Base-by-base conservation (phyloP, 78 protist genomes). In the Creolimax fragrantissima region DNA sequence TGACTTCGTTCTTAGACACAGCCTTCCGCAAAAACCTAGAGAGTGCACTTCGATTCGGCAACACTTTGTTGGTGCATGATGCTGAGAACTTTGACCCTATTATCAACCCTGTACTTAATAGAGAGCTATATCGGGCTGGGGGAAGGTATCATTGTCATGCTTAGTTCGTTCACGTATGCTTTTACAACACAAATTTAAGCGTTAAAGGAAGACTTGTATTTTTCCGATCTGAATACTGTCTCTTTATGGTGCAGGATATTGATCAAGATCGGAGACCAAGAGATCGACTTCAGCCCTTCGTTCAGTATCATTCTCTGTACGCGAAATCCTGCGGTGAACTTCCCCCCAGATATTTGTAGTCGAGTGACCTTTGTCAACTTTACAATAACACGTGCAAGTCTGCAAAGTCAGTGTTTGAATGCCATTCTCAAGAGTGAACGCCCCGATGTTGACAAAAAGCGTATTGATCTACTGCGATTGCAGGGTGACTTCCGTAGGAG, bases 1-100 rank as follows among this genome's bases (percentile, higher is more conserved):
- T 93, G 92, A 97, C 97, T 4, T 81, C 93, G 45, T 95, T 96
- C 97, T 92, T 96, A 47, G 98, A 98, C 81, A 4, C 85, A 35
- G 90, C 94, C 39, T 97, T 96, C 92, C 92, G 95, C 96, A 96
- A 97, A 95, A 88, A 93, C 5, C 93, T 97, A 4, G 99, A 97
- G 41, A 81, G 84, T 2, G 95, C 98, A 4, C 90, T 97, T 58
- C 95, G 98, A 32, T 97, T 96, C 35, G 98, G 98, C 84, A 91
- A 85, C 37, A 95, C 99, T 45, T 45, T 99, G 39, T 93, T 99
- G 37, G 97, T 99, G n/a, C 93, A 97, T 37, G 99, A 98, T 91
- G 99, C 95, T 32, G 99, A 99, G 90, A n/a, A 66, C 67, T 67
- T 96, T 84, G 99, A 99, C 93, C 99, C 99, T 17, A 94, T 98